Evolutionary conservation across 257 asterid species (phyloP).

Genomic region (Schizonepeta tenuifolia): DNA sequence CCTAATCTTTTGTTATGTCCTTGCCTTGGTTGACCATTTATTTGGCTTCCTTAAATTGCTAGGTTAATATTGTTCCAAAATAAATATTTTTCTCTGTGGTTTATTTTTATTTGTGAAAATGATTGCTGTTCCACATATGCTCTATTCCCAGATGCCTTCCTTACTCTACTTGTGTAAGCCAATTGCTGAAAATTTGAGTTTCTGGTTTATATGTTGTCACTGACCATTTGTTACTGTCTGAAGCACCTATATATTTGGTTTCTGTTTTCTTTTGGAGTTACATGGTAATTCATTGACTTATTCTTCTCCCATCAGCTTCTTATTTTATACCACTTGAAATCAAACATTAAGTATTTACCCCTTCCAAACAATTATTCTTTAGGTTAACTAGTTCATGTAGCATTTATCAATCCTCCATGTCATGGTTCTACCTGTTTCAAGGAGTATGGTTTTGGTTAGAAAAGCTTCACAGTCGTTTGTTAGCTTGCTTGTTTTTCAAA

Average conservation of each 20-base stretch:
- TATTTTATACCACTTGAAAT: slow-evolving; percentile 5
- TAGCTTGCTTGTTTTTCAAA: neutral
- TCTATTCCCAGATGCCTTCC: slow-evolving; percentile 10
- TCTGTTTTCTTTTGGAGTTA: slow-evolving; percentile 3
- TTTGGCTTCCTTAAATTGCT: neutral
- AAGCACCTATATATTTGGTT: slow-evolving; percentile 1
- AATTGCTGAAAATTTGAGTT: neutral
- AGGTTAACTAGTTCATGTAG: neutral
- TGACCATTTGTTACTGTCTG: slow-evolving; percentile 4
- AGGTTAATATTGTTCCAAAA: neutral
- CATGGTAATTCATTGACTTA: neutral
- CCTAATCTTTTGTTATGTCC: neutral
- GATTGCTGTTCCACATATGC: neutral
- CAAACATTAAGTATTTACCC: neutral
- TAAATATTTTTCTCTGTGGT: neutral
- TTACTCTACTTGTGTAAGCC: neutral
- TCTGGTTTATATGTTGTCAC: slow-evolving; percentile 16
- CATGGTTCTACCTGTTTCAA: neutral
- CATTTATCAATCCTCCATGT: slow-evolving; percentile 1
- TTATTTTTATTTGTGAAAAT: neutral
- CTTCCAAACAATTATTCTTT: neutral
- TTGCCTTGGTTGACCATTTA: neutral
- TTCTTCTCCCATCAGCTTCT: neutral
- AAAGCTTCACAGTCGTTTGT: neutral
- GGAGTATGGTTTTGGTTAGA: slow-evolving; percentile 18